Conservation (phyloP, 345 rosid species). For the Moringa oleifera region DNA sequence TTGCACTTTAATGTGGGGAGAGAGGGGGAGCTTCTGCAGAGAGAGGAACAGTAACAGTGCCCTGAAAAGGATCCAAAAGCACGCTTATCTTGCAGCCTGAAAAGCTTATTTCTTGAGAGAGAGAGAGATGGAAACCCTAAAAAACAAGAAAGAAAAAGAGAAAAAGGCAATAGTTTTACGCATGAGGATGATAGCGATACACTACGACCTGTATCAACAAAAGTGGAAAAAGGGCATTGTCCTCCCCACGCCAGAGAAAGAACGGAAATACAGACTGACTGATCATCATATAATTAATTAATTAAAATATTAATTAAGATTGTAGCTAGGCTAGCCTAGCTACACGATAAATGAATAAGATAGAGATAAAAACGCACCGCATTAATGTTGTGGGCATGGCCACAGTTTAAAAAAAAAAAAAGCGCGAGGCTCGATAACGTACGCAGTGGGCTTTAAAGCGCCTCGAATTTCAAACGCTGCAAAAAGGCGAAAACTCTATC, state of each 20-base stretch:
- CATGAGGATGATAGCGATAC: conserved; percentile 13
- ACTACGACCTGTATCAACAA: conserved; percentile 14
- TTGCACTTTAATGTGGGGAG: conserved; percentile 17
- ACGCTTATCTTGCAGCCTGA: conserved; percentile 12
- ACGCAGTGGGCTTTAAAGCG: conserved; percentile 12
- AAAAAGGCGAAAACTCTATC: conserved; percentile 7
- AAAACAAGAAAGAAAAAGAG: background rate
- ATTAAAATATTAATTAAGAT: too few species aligned
- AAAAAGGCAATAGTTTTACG: background rate
- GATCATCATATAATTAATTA: too few species aligned
- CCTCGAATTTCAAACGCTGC: conserved; percentile 6
- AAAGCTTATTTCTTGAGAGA: background rate
- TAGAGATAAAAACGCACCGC: too few species aligned
- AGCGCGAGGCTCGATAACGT: conserved; percentile 32
- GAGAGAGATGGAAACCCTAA: background rate
- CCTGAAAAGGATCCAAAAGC: conserved; percentile 17
- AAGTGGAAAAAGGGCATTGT: conserved; percentile 8
- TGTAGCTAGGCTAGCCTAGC: too few species aligned
- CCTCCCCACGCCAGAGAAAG: conserved; percentile 1
- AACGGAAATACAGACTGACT: too few species aligned
- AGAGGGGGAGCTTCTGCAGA: background rate
- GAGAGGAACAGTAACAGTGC: conserved; percentile 3
- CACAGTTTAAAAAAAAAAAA: too few species aligned
- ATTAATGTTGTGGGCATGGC: too few species aligned
- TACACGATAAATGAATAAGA: too few species aligned